Conservation (phyloP, 2,329 filamentous ascomycete genomes). For the Aspergillus nomiae region DNA sequence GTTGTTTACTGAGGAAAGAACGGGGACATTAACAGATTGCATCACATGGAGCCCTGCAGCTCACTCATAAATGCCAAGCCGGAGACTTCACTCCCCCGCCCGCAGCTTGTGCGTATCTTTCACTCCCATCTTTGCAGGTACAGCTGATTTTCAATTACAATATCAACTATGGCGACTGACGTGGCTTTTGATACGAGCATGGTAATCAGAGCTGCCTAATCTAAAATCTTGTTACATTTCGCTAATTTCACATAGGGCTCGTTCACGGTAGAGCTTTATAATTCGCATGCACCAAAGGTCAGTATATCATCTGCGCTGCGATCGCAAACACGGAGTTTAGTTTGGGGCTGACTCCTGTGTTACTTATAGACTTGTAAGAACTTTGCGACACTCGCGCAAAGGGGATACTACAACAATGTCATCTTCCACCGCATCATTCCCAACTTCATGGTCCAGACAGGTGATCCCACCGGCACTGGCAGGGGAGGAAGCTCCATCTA, state of each 20-base stretch:
- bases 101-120: slow-evolving; percentile 1
- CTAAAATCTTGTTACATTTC: background rate
- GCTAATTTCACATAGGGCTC: slow-evolving; percentile 62
- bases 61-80: slow-evolving; percentile 23
- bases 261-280: slow-evolving; percentile 88
- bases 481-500: slow-evolving; percentile 87
- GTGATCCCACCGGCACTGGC: slow-evolving; percentile 91
- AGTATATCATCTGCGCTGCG: slow-evolving; percentile 6
- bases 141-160: background rate
- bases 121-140: background rate
- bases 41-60: slow-evolving; percentile 8
- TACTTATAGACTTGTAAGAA: slow-evolving; percentile 71
- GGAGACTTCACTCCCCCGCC: slow-evolving; percentile 16
- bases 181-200: slow-evolving; percentile 83
- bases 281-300: slow-evolving; percentile 75
- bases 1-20: slow-evolving; percentile 10
- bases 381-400: slow-evolving; percentile 75
- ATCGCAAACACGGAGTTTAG: background rate
- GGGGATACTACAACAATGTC: slow-evolving; percentile 85
- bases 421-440: slow-evolving; percentile 94
- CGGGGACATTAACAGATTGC: slow-evolving; percentile 6
- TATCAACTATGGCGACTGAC: slow-evolving; percentile 68
- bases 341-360: slow-evolving; percentile 19
- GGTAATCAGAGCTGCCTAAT: slow-evolving; percentile 53
- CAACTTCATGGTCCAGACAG: slow-evolving; percentile 94